Evolutionary conservation across 257 asterid species (phyloP).

Genomic region (Solanum chiquidenum): DNA sequence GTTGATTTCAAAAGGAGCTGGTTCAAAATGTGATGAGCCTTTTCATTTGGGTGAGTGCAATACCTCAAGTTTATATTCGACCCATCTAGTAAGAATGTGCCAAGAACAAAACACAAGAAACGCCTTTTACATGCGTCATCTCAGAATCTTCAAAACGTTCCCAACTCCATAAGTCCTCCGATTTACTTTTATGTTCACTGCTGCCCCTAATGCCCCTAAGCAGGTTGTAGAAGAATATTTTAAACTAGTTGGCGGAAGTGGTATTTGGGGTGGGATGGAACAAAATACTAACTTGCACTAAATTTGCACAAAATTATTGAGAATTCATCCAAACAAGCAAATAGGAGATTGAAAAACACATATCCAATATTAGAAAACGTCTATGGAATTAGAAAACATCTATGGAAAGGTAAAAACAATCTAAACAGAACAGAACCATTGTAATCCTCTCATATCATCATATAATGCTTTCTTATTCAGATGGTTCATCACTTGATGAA

Average conservation of each 20-base stretch:
- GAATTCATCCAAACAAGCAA: no score
- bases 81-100: not conserved
- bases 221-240: not conserved
- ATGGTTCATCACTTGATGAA: no score
- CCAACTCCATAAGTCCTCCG: not conserved
- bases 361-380: no score
- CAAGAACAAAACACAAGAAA: not conserved
- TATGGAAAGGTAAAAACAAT: no score
- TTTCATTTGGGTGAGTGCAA: constrained; percentile 30
- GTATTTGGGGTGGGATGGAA: not conserved
- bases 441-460: no score
- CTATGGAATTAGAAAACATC: no score
- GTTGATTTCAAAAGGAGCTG: constrained; percentile 41
- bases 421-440: no score
- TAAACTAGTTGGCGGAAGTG: not conserved
- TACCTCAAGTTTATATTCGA: constrained; percentile 29
- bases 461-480: no score
- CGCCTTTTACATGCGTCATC: not conserved
- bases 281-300: not conserved
- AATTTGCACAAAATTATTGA: not conserved
- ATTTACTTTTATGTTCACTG: not conserved
- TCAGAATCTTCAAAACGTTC: not conserved
- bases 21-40: constrained; percentile 27
- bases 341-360: no score
- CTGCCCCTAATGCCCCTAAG: not conserved